phyloP scores from a whole-genome alignment of 352 stramenopile genomes.

The Blastocystis sp. region DNA sequence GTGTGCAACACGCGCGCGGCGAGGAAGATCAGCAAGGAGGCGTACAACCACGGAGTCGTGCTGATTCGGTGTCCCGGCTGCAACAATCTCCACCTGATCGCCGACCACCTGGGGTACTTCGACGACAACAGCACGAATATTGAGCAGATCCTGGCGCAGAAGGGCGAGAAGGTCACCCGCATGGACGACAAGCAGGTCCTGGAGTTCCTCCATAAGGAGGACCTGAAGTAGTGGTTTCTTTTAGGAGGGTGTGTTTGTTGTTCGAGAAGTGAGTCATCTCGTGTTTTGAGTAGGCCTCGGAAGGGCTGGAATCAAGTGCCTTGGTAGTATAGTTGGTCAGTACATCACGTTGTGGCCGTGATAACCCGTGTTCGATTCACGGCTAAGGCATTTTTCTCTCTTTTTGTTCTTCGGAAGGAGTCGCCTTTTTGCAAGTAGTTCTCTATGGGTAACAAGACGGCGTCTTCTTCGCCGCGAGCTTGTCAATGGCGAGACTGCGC shows the following conservation, averaged over 20 bases:
- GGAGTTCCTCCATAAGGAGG: constrained; percentile 67
- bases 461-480: not conserved
- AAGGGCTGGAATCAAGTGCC: constrained; percentile 22
- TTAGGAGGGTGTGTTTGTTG: not conserved
- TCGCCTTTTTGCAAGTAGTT: not conserved
- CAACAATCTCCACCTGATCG: constrained; percentile 95
- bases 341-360: constrained; percentile 70
- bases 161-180: constrained; percentile 66
- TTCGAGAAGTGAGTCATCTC: not conserved
- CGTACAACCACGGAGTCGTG: constrained; percentile 94
- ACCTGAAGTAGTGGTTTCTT: constrained; percentile 52
- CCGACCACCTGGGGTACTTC: constrained; percentile 87
- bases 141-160: constrained; percentile 67
- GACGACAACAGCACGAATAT: constrained; percentile 83
- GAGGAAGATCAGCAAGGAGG: constrained; percentile 88
- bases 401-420: not conserved
- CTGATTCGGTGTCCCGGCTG: constrained; percentile 92
- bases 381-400: constrained; percentile 59
- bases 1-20: constrained; percentile 93
- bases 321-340: constrained; percentile 70
- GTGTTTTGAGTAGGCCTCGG: constrained; percentile 4
- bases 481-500: not conserved
- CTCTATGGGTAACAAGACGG: not conserved
- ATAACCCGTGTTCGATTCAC: constrained; percentile 70
- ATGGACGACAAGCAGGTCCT: constrained; percentile 69